These are phyloP conservation scores for Dactylonectria macrodidyma DNA, from an alignment of 2,329 filamentous ascomycete species.

Conservation along the genomic window DNA sequence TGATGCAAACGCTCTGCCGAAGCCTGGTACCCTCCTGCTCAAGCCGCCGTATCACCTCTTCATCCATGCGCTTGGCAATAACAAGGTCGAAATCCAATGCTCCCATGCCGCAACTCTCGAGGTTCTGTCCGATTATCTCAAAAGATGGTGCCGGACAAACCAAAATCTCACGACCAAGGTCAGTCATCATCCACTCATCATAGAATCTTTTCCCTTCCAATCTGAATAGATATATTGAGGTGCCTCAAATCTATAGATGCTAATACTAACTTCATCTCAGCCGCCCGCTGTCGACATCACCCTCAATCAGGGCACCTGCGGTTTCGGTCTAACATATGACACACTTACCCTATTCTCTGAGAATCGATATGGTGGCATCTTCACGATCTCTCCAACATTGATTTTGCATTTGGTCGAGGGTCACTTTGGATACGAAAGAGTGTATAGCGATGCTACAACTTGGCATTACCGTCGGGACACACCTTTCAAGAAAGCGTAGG, in stretches of 20 bases:
- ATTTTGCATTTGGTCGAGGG: constrained; percentile 63
- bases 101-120: constrained; percentile 64
- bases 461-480: constrained; percentile 48
- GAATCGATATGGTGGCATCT: constrained; percentile 49
- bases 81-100: constrained; percentile 59
- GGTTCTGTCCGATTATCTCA: constrained; percentile 62
- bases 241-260: not conserved
- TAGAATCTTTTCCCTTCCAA: too few species aligned
- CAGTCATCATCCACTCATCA: constrained; percentile 22
- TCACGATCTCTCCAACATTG: constrained; percentile 59
- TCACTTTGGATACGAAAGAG: constrained; percentile 59
- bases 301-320: constrained; percentile 62
- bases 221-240: not conserved
- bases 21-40: constrained; percentile 64
- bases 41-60: constrained; percentile 65
- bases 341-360: constrained; percentile 57
- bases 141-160: constrained; percentile 63
- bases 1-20: constrained; percentile 56
- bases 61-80: constrained; percentile 50
- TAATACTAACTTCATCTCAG: constrained; percentile 44
- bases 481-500: constrained; percentile 29
- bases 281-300: constrained; percentile 59
- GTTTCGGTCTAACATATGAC: constrained; percentile 61
- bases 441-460: constrained; percentile 38
- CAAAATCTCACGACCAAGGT: constrained; percentile 55